Conservation (phyloP, 2,329 filamentous ascomycete species). For the Thielaviopsis euricoi region DNA sequence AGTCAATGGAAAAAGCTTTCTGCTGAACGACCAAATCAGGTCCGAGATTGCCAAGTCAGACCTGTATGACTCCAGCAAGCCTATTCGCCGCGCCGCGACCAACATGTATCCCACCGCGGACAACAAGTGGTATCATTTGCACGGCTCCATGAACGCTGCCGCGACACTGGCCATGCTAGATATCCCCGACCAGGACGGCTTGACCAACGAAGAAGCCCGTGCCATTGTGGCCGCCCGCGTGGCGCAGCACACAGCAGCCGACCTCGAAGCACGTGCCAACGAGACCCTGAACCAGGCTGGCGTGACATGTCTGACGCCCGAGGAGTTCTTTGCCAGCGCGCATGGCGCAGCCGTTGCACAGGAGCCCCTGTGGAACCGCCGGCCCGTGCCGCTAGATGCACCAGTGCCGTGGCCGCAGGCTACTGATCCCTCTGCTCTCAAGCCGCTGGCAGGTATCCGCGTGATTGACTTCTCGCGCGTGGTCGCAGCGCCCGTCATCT, state of each 20-base stretch:
- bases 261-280: constrained; percentile 15
- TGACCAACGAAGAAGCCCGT: constrained; percentile 15
- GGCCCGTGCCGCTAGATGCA: constrained; percentile 11
- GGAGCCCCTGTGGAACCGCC: constrained; percentile 12
- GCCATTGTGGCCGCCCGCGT: constrained; percentile 14
- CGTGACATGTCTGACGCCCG: constrained; percentile 15
- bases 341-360: constrained; percentile 15
- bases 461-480: constrained; percentile 62
- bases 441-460: constrained; percentile 42
- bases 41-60: constrained; percentile 13
- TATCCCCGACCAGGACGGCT: constrained; percentile 10
- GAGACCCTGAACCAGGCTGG: constrained; percentile 16
- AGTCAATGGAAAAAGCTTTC: constrained; percentile 8
- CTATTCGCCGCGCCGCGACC: constrained; percentile 17
- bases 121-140: constrained; percentile 14
- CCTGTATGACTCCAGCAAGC: constrained; percentile 12
- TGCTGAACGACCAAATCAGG: constrained; percentile 15
- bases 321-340: constrained; percentile 16
- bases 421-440: constrained; percentile 3
- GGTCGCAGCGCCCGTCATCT: constrained; percentile 60
- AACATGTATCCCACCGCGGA: constrained; percentile 15
- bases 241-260: constrained; percentile 13
- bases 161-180: constrained; percentile 13
- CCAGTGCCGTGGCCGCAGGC: constrained; percentile 10
- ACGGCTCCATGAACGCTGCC: constrained; percentile 14